Conservation (phyloP, 1,139 yeast genomes). For the Hansenula sp. region DNA sequence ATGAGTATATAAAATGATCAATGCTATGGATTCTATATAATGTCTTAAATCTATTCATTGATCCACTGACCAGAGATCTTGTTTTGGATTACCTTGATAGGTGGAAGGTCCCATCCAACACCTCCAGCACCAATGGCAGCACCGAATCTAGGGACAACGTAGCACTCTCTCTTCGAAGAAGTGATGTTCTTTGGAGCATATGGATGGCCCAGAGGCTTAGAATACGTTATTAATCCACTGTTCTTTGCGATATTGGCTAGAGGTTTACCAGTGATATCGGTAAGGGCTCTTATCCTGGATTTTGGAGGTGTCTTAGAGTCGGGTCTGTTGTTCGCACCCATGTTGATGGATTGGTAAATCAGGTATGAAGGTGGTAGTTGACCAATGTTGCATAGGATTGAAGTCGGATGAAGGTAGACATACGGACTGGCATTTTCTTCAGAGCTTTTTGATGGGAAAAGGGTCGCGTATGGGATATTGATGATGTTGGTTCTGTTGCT, state of each 20-base stretch:
- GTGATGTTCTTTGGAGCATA: constrained; percentile 71
- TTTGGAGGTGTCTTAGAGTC: constrained; percentile 34
- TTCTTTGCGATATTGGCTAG: constrained; percentile 72
- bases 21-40: too few relatives aligned
- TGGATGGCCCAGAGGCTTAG: constrained; percentile 91
- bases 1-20: not conserved
- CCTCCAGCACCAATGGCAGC: constrained; percentile 81
- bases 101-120: constrained; percentile 92
- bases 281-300: constrained; percentile 71
- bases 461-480: constrained; percentile 70
- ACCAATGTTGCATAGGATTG: constrained; percentile 55
- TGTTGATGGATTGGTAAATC: constrained; percentile 62
- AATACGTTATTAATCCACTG: constrained; percentile 72
- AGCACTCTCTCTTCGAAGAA: constrained; percentile 72
- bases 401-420: constrained; percentile 75
- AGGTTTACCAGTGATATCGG: constrained; percentile 72
- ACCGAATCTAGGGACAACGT: constrained; percentile 89
- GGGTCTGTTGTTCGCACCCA: constrained; percentile 37
- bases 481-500: constrained; percentile 57
- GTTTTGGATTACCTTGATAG: constrained; percentile 69
- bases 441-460: constrained; percentile 47
- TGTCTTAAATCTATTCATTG: constrained; percentile 24
- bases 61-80: constrained; percentile 61
- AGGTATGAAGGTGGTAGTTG: constrained; percentile 72
- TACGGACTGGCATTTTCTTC: constrained; percentile 44